Base-by-base conservation (phyloP, 176 grass and related monocot species). In the Neostapfia colusana region DNA sequence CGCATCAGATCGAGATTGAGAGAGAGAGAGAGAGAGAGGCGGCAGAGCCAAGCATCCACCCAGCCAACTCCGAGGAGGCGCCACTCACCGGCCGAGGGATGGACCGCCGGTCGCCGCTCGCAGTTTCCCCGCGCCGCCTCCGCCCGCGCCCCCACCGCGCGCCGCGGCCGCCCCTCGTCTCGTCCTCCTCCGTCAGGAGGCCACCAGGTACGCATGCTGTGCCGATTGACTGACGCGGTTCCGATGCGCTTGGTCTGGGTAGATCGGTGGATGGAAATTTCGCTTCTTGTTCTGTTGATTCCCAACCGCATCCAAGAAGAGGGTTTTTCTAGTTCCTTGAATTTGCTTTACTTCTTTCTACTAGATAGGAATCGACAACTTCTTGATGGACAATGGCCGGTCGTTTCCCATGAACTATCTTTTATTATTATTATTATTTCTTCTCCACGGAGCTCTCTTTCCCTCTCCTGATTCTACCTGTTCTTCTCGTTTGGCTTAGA, bases 111-210 rank as follows among this genome's bases (percentile, higher is more conserved):
- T 85, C 95, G 3, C 85, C 87, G 24, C 76, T 92, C 10, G 87
- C 36, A 14, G 46, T 98, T 7, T 98, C 95, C 2, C 95, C 95
- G 50, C 87, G 95, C 40, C 72, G 91, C 58, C 95, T 98, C 42
- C 91, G 91, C 28, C 91, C 91, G 8, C 91, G 91, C 9, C 86
- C 82, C 0, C 66, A 88, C 70, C 77, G 38, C 16, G 63, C 25
- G n/a, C 31, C 1, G 12, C 49, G 40, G 20, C 74, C 61, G 15
- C 79, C 39, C 38, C 79, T 78, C 18, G 82, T 46, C 24, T 77
- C 77, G 10, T 8, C 86, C 20, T 74, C 82, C 49, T 79, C 85
- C 41, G 53, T 74, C 46, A 48, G 78, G 66, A 68, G 69, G 5
- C 76, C 82, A 18, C 72, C 85, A 86, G 91, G 91, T 92, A 88